A percentile compares a stretch with the other conserved stretches of the same genome.
These are phyloP conservation scores for Cordyceps militaris DNA, from an alignment of 2,329 filamentous ascomycete species.

Conservation along the genomic window DNA sequence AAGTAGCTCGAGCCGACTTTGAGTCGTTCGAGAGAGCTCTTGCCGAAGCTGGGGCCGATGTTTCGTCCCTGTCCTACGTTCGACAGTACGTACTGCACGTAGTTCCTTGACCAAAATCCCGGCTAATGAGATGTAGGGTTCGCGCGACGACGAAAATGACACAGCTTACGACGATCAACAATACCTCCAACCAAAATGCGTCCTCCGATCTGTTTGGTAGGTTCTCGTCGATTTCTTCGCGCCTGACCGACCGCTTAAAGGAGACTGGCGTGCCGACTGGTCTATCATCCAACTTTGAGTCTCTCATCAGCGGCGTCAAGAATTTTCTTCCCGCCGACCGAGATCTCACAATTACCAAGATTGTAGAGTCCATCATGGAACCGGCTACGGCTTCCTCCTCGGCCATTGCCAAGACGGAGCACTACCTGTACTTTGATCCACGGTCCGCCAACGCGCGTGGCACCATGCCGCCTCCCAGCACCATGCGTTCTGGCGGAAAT, in stretches of 20 bases:
- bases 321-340: conserved; percentile 96
- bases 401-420: conserved; percentile 92
- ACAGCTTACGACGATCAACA: conserved; percentile 87
- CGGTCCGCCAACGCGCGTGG: conserved; percentile 87
- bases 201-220: conserved; percentile 83
- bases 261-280: conserved; percentile 71
- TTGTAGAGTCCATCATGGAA: conserved; percentile 97
- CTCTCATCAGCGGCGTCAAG: conserved; percentile 90
- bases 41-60: conserved; percentile 66
- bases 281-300: conserved; percentile 77
- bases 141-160: conserved; percentile 96
- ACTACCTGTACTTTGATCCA: conserved; percentile 95
- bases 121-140: conserved; percentile 47
- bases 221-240: conserved; percentile 85
- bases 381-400: conserved; percentile 81
- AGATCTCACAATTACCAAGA: conserved; percentile 94
- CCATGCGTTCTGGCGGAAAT: conserved; percentile 39
- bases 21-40: conserved; percentile 81
- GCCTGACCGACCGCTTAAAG: conserved; percentile 88
- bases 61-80: conserved; percentile 74
- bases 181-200: conserved; percentile 55
- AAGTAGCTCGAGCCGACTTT: conserved; percentile 75
- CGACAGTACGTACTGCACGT: conserved; percentile 57
- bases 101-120: not conserved
- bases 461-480: conserved; percentile 75